Evolutionary conservation across 305 asterid genomes (phyloP).

Genomic region (Plantago lanceolata): DNA sequence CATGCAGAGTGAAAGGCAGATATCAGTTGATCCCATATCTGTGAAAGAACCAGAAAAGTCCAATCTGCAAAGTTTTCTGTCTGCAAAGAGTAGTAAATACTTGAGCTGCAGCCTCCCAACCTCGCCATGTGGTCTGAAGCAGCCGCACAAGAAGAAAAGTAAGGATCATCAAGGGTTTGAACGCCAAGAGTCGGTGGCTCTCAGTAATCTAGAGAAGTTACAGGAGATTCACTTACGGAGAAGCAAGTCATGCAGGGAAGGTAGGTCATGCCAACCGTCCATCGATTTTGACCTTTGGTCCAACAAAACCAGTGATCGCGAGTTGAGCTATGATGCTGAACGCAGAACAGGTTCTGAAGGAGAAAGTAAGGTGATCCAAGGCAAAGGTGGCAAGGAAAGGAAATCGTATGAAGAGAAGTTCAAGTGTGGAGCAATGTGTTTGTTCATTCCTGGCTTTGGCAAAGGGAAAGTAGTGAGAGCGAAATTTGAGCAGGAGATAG

Average conservation of each 20-base stretch:
- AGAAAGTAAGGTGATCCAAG: slow-evolving; percentile 8
- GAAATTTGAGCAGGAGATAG: slow-evolving; percentile 28
- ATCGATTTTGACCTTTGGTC: slow-evolving; percentile 59
- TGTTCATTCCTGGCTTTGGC: slow-evolving; percentile 74
- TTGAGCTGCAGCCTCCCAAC: slow-evolving; percentile 59
- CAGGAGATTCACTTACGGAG: slow-evolving; percentile 48
- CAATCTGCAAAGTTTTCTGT: slow-evolving; percentile 5
- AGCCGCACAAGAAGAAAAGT: slow-evolving; percentile 31
- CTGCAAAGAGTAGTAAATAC: slow-evolving; percentile 30
- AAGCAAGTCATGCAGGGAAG: slow-evolving; percentile 83
- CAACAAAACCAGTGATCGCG: slow-evolving; percentile 9
- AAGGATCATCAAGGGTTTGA: slow-evolving; percentile 25
- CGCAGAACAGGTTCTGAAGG: background rate
- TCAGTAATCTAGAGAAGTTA: slow-evolving; percentile 58
- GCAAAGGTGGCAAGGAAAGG: slow-evolving; percentile 1
- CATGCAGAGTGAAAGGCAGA: slow-evolving; percentile 51
- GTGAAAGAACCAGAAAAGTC: slow-evolving; percentile 21
- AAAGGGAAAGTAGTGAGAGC: slow-evolving; percentile 49
- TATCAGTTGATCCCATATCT: slow-evolving; percentile 69
- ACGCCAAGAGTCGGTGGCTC: slow-evolving; percentile 64
- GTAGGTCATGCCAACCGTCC: slow-evolving; percentile 52
- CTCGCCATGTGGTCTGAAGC: slow-evolving; percentile 45
- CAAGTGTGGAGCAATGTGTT: slow-evolving; percentile 72
- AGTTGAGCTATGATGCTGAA: slow-evolving; percentile 6
- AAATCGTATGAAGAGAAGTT: slow-evolving; percentile 33